Base-by-base conservation (phyloP, 140 eudicot species). In the Cichorium intybus region DNA sequence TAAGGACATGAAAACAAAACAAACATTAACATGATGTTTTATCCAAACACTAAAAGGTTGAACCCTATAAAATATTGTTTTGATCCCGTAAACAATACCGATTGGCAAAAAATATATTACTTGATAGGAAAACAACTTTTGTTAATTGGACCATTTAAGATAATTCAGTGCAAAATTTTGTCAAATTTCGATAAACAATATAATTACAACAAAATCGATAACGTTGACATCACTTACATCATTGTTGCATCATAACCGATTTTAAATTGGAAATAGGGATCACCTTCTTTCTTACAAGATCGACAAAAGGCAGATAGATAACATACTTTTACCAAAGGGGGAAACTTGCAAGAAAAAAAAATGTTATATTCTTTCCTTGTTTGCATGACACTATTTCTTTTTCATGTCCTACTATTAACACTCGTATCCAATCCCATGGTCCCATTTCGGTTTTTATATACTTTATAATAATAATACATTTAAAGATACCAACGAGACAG, bases 301-400 rank as follows among this genome's bases (percentile, higher is more conserved):
- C 24, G 56, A 59, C 28, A 52, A 62, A 51, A 75, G 39, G 24
- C 10, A 62, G 4, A 28, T 23, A 47, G 28, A 62, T n/a, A 69
- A 26, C 49, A 58, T 12, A 52, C 51, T 75, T 68, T 39, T 63
- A 65, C 37, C 43, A 50, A 23, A 56, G 73, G 63, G 24, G 28
- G 33, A 49, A 69, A 58, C 68, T 69, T 64, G 11, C 43, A 51
- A 21, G 60, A 20, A 48, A 20, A 72, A 51, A 48, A 45, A 56
- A 21, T 72, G 85, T 67, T 62, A 60, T 62, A 76, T 76, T 61
- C 82, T 76, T 76, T 73, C 64, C 79, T 72, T 78, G 71, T 22
- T 58, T 49, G 3, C 61, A 79, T 69, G 48, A 62, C 53, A 48
- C 66, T 49, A 52, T 71, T 49, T 52, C 43, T 49, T 70, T 29